Evolutionary conservation across 1,284 basidiomycete species (phyloP), one percentile per base, ranked within the genome.

Genomic region (Moesziomyces antarcticus): DNA sequence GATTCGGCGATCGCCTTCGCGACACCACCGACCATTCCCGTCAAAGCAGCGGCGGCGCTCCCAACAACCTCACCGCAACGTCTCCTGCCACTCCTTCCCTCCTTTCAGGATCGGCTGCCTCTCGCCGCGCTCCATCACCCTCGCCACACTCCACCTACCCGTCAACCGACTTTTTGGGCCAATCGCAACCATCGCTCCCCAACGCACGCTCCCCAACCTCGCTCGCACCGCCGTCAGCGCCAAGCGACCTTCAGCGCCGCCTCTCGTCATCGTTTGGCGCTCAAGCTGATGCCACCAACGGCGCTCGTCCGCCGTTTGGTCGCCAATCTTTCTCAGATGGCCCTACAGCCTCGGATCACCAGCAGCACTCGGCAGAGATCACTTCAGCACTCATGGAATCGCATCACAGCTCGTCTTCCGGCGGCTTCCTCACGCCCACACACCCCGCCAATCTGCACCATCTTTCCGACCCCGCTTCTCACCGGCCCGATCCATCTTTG

Each of bases 241-340:
- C 24, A 3, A 49, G 56, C 30, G 54, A 67, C n/a, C 64, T 49
- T 20, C 62, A 67, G 33, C 66, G 51, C 40, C 55, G 59, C 9
- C 44, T 62, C n/a, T 62, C 61, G 22, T 57, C 59, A 7, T 60
- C 55, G 20, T 56, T 44, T n/a, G 53, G 35, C 3, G 6, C 44
- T 11, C 58, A 43, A 21, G 48, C 13, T 21, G 42, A 61, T 25
- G 41, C 57, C 22, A 46, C 30, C 44, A 42, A 37, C 30, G 58
- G 55, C 7, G 20, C 44, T 10, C 46, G 75, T 27, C 75, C 75
- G 7, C 42, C 73, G 5, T 70, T 75, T 22, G 59, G 58, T 18
- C 75, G 73, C n/a, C 73, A 73, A 18, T 73, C 69, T 5, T 60
- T 73, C 27, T 78, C 75, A 5, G 75, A 78, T 35, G 73, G 68